Base-by-base conservation (phyloP, 805 yeast genomes). In the Kazachstania martiniae region DNA sequence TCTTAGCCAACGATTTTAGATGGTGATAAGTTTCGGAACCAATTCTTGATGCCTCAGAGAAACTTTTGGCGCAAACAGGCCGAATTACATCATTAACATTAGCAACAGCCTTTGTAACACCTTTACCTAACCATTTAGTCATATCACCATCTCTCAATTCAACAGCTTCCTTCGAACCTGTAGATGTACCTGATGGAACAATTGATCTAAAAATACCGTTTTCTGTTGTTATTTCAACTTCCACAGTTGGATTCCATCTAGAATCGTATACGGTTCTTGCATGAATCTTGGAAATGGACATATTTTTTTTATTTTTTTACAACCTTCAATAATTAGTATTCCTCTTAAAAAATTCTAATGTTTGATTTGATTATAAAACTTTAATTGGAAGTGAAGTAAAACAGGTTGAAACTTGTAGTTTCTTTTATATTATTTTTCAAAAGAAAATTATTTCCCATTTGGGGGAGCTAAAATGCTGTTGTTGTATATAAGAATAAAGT, bases 181-280 rank as follows among this genome's bases (percentile, higher is more conserved):
- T 91, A 59, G 97, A 89, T 49, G 98, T 98, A 71, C 98, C 98
- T 47, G 96, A 86, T 65, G 98, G 98, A 43, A 91, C 98, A 61
- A 89, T 87, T 50, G 97, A 76, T 68, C 96, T 82, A 93, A 85
- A 87, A 47, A 74, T 56, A 59, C 98, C 98, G 59, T 82, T 76
- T 44, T 72, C 89, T 59, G 98, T 89, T 74, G 80, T 70, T 56
- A 89, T 59, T 61, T 91, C 97, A 51, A 91, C 97, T 77, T 91
- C 97, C 55, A 91, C 98, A 53, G 98, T 89, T 71, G 98, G 98
- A 79, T 89, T 91, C 70, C 97, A 97, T 72, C 98, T 85, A 56
- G 97, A 89, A 72, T 89, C 98, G 80, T 91, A 89, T 68, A 89
- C 95, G 75, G 77, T 81, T 72, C 98, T 87, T 58, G 97, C 83